phyloP scores from a whole-genome alignment of 768 basidiomycete genomes.

The Lactifluus echinatus region DNA sequence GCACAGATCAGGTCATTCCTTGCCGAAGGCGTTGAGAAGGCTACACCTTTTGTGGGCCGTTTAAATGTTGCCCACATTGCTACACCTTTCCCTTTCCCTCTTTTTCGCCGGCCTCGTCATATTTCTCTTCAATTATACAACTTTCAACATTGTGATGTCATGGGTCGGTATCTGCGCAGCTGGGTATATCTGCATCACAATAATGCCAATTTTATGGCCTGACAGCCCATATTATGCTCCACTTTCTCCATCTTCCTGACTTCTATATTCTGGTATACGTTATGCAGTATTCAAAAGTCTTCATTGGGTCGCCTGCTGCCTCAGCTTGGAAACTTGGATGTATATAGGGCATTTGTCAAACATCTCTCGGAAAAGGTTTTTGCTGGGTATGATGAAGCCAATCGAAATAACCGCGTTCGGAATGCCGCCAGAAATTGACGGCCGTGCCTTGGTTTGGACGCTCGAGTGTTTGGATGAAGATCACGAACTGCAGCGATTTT shows the following conservation, averaged over 20 bases:
- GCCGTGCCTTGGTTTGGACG: background rate
- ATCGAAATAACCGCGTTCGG: background rate
- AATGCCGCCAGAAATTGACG: background rate
- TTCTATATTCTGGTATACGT: background rate
- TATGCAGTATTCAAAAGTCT: too few species aligned
- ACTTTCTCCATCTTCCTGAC: background rate
- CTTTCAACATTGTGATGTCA: background rate
- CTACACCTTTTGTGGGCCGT: background rate
- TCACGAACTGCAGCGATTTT: background rate
- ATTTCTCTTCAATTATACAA: slow-evolving; percentile 6
- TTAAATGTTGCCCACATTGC: slow-evolving; percentile 2
- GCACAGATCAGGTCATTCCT: background rate
- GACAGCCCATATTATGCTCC: background rate
- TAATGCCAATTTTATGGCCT: background rate
- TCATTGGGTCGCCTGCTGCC: too few species aligned
- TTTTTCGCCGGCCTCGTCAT: slow-evolving; percentile 15
- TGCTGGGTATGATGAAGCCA: background rate
- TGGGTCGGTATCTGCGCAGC: background rate
- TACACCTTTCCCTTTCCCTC: slow-evolving; percentile 15
- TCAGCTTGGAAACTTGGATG: too few species aligned
- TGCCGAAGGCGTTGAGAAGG: background rate
- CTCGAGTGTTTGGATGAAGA: background rate
- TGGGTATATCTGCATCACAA: background rate
- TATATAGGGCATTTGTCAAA: too few species aligned
- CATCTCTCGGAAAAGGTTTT: background rate